Evolutionary conservation across 1,284 basidiomycete species (phyloP).

Genomic region (Wolfiporia cocos): DNA sequence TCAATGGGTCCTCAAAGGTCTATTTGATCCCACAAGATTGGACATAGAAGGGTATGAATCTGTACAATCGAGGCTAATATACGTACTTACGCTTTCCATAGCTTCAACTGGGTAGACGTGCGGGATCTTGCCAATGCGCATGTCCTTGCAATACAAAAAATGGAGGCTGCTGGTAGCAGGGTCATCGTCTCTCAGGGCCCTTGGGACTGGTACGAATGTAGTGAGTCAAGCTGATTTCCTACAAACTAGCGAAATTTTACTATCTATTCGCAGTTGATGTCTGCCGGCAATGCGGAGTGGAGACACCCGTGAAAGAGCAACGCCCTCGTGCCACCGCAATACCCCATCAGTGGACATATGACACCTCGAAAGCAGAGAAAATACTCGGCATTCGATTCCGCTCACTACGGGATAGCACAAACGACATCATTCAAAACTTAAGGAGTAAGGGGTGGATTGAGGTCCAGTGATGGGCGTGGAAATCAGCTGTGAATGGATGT

Average conservation of each 20-base stretch:
- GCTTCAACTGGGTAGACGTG: too few species aligned
- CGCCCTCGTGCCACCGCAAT: constrained; percentile 18
- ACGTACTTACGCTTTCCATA: too few species aligned
- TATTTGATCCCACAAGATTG: too few species aligned
- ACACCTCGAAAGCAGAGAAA: constrained; percentile 32
- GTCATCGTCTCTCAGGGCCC: too few species aligned
- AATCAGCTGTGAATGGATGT: too few species aligned
- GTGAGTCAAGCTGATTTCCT: constrained; percentile 8
- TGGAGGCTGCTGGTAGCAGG: too few species aligned
- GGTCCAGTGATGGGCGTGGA: too few species aligned
- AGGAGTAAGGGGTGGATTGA: constrained; percentile 17
- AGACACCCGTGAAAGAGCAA: constrained; percentile 13
- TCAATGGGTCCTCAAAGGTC: constrained; percentile 25
- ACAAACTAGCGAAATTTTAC: background rate
- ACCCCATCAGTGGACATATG: constrained; percentile 23
- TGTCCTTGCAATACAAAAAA: too few species aligned
- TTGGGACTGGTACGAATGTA: constrained; percentile 12
- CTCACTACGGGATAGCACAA: constrained; percentile 33
- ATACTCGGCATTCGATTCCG: constrained; percentile 38
- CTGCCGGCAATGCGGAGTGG: background rate
- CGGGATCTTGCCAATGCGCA: too few species aligned
- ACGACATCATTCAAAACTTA: constrained; percentile 34
- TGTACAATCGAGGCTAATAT: too few species aligned
- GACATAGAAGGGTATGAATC: too few species aligned
- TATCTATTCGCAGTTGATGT: background rate